Conservation (phyloP, 2,329 filamentous ascomycete genomes). For the Trichophyton schoenleinii region DNA sequence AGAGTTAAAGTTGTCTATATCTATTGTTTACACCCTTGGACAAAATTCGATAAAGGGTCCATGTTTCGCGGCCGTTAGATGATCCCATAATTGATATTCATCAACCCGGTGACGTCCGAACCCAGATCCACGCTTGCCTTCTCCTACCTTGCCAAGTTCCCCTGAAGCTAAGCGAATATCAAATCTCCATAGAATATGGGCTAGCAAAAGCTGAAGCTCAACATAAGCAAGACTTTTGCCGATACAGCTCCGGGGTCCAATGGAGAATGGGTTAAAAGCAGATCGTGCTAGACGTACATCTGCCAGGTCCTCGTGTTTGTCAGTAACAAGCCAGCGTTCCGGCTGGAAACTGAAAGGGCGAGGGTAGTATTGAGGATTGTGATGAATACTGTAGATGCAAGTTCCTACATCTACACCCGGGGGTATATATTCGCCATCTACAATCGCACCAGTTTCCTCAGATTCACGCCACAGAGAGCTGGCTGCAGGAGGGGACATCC, state of each 20-base stretch:
- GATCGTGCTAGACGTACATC: slow-evolving; percentile 36
- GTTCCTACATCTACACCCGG: slow-evolving; percentile 21
- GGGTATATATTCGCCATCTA: slow-evolving; percentile 24
- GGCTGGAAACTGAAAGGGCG: slow-evolving; percentile 21
- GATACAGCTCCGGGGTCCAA: slow-evolving; percentile 32
- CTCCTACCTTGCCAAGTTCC: not conserved
- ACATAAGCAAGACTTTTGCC: slow-evolving; percentile 34
- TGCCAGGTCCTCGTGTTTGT: not conserved
- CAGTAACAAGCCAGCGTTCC: slow-evolving; percentile 24
- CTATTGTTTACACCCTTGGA: not conserved
- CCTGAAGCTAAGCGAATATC: slow-evolving; percentile 18
- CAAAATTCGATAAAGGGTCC: not conserved
- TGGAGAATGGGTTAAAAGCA: slow-evolving; percentile 22
- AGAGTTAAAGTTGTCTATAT: no score
- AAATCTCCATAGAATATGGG: slow-evolving; percentile 28
- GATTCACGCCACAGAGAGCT: slow-evolving; percentile 20
- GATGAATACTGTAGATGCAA: slow-evolving; percentile 23
- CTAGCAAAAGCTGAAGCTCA: slow-evolving; percentile 30
- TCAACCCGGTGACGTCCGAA: not conserved
- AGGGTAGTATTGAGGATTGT: slow-evolving; percentile 21
- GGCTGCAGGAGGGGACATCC: slow-evolving; percentile 21
- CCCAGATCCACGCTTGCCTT: not conserved
- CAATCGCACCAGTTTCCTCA: slow-evolving; percentile 15
- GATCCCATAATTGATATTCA: not conserved
- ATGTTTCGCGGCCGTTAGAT: not conserved